Percentiles rank a stretch among this genome's conserved stretches.
Conservation (phyloP, 1,139 yeast genomes). For the Meyerozyma sp. region DNA sequence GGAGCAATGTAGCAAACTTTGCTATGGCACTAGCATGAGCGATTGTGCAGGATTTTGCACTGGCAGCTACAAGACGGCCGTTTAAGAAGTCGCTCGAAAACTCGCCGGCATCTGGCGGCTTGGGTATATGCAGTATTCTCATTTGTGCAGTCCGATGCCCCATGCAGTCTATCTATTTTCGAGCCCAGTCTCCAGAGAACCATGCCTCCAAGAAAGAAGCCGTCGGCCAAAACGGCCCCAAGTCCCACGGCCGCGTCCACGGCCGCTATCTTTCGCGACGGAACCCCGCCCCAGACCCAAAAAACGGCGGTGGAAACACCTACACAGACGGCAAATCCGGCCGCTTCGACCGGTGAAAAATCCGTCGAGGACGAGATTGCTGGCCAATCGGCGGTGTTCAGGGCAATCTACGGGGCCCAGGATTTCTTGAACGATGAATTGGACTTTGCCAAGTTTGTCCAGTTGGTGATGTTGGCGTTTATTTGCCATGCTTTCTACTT, state of each 20-base stretch:
- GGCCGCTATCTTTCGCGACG: background rate
- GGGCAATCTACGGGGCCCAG: slow-evolving; percentile 24
- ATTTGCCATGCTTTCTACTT: slow-evolving; percentile 27
- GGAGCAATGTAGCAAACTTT: background rate
- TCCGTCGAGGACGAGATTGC: background rate
- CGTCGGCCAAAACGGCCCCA: background rate
- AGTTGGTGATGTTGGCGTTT: slow-evolving; percentile 27
- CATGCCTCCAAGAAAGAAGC: background rate
- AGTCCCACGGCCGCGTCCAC: background rate
- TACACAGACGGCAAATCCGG: background rate
- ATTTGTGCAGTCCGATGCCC: no score
- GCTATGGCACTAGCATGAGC: background rate
- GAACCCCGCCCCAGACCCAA: background rate
- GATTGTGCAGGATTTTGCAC: background rate
- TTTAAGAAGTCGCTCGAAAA: background rate
- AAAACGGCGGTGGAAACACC: background rate
- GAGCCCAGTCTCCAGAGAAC: background rate
- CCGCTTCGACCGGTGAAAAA: background rate
- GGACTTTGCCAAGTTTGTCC: slow-evolving; percentile 27
- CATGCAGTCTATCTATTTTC: background rate
- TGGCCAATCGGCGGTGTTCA: background rate
- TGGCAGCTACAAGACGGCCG: background rate
- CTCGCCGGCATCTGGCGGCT: background rate
- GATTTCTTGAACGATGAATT: slow-evolving; percentile 36
- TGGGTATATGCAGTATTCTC: background rate